Evolutionary conservation across 2,329 filamentous ascomycete species (phyloP).

Genomic region (Alternaria arborescens): DNA sequence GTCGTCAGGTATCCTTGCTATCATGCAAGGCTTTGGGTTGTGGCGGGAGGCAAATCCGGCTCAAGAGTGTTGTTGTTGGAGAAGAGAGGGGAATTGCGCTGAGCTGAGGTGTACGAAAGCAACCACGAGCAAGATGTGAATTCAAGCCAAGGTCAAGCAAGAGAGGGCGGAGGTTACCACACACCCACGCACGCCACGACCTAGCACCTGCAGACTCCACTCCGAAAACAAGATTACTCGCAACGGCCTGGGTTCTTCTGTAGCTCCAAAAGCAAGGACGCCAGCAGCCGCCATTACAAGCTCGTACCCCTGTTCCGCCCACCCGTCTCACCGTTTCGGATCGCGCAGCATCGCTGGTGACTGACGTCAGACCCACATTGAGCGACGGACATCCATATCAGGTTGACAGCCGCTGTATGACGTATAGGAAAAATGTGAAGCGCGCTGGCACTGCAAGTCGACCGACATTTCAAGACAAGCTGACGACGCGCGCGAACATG

Average conservation of each 20-base stretch:
- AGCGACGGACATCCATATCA: slow-evolving; percentile 2
- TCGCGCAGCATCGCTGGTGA: neutral
- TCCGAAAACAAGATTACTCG: slow-evolving; percentile 50
- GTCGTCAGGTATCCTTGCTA: slow-evolving; percentile 26
- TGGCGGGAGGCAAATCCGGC: neutral
- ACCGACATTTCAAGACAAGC: slow-evolving; percentile 12
- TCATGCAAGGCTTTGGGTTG: slow-evolving; percentile 24
- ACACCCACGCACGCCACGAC: slow-evolving; percentile 11
- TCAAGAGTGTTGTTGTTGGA: slow-evolving; percentile 3
- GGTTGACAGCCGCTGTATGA: slow-evolving; percentile 5
- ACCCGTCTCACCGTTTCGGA: slow-evolving; percentile 1
- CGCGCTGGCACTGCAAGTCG: neutral
- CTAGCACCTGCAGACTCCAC: slow-evolving; percentile 21
- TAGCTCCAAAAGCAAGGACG: slow-evolving; percentile 10
- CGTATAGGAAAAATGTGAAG: slow-evolving; percentile 7
- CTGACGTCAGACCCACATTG: slow-evolving; percentile 33
- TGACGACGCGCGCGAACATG: slow-evolving; percentile 24
- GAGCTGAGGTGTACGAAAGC: neutral
- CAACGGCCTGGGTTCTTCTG: slow-evolving; percentile 21
- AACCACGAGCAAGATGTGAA: slow-evolving; percentile 10
- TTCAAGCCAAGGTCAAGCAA: slow-evolving; percentile 22
- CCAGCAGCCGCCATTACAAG: slow-evolving; percentile 17
- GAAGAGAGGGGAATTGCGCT: slow-evolving; percentile 1
- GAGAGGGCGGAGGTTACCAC: slow-evolving; percentile 9
- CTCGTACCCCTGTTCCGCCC: slow-evolving; percentile 13